Evolutionary conservation across 1,284 basidiomycete species (phyloP).

Genomic region (Irpex sp.): DNA sequence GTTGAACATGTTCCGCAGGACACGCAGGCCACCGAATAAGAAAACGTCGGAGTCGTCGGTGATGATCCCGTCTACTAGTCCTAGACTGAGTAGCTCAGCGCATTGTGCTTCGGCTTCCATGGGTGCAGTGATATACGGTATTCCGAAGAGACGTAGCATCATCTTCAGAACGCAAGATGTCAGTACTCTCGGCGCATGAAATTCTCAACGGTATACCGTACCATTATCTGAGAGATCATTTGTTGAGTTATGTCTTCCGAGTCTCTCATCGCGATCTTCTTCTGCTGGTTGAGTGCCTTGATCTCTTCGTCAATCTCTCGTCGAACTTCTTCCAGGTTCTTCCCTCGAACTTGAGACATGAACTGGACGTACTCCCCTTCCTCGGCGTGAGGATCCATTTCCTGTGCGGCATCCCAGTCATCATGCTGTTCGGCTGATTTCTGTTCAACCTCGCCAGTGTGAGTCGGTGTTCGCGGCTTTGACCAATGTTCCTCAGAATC

Average conservation of each 20-base stretch:
- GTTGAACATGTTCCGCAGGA: slow-evolving; percentile 99
- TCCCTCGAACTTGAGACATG: slow-evolving; percentile 84
- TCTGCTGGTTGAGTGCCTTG: slow-evolving; percentile 71
- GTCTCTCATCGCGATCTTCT: slow-evolving; percentile 86
- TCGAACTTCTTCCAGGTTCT: slow-evolving; percentile 74
- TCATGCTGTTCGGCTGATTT: slow-evolving; percentile 24
- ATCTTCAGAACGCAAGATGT: slow-evolving; percentile 34
- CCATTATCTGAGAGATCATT: slow-evolving; percentile 96
- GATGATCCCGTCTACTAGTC: slow-evolving; percentile 94
- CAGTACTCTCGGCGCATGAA: too few relatives aligned
- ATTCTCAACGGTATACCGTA: slow-evolving; percentile 22
- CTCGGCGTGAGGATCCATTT: slow-evolving; percentile 79
- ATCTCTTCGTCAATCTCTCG: slow-evolving; percentile 94
- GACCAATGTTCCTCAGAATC: slow-evolving; percentile 40
- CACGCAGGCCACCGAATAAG: slow-evolving; percentile 88
- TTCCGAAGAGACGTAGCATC: slow-evolving; percentile 90
- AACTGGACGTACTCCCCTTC: slow-evolving; percentile 91
- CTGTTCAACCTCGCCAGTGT: slow-evolving; percentile 11
- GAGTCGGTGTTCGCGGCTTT: slow-evolving; percentile 30
- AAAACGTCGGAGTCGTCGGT: slow-evolving; percentile 99
- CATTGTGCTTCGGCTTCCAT: slow-evolving; percentile 99
- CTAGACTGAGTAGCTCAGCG: slow-evolving; percentile 81
- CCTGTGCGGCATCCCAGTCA: slow-evolving; percentile 63
- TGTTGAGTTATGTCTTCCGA: slow-evolving; percentile 93
- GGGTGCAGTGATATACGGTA: slow-evolving; percentile 97